Evolutionary conservation across 441 rosid species (phyloP), one percentile per base, ranked within the genome.

Genomic region (Heliophila coronopifolia): DNA sequence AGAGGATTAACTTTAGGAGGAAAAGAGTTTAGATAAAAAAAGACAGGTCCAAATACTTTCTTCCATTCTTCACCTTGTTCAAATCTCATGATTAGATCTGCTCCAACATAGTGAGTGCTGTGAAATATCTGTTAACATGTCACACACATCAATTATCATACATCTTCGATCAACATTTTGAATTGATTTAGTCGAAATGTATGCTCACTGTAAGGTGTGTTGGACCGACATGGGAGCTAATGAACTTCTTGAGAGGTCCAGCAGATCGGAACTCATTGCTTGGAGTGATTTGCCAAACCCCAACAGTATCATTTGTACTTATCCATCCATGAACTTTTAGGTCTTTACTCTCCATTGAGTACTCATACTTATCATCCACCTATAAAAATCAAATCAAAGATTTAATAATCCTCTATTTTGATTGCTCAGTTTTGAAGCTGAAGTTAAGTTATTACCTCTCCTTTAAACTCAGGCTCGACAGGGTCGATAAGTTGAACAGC

Each of bases 291-390:
- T 72, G 82, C 86, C 86, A 83, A 65, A 83, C 77, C 0, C 84
- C 86, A 30, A 77, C 73, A 0, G 73, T 59, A 0, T 82, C 76
- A n/a, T 72, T 68, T 15, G 58, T 66, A 59, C 73, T 70, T 48
- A 83, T 73, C 86, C 86, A 79, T 4, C 91, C 86, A 46, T 83
- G 91, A 33, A 79, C 83, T 42, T 59, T 61, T 27, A 68, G 63
- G 37, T 74, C 81, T 61, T 58, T 72, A 61, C 76, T 80, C 55
- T 74, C 80, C 49, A 70, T 58, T 20, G 86, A 76, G 51, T 83
- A 83, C 10, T 63, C 80, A 54, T 83, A 83, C 71, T 79, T 83
- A 57, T 83, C 91, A 64, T 81, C 89, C 18, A 81, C 88, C 88
- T 81, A 12, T 14, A 35, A 28, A 18, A 31, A 43, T 14, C 6